Evolutionary conservation across 345 rosid genomes (phyloP), one percentile per base, ranked within the genome.

Genomic region (Moricandia moricandioides): DNA sequence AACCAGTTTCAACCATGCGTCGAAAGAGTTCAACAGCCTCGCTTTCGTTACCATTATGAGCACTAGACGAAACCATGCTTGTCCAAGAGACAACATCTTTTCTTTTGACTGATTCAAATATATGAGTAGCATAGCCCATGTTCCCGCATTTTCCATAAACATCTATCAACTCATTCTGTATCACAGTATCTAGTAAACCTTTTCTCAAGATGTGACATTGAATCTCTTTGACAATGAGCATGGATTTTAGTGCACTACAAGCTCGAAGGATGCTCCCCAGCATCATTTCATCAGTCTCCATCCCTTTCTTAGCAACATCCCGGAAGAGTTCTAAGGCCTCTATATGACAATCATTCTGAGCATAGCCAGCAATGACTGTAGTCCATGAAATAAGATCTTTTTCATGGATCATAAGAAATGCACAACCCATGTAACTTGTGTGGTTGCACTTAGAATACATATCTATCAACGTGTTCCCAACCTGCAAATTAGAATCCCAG

Each of bases 61-160:
- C 87, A 82, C 85, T 86, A 35, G 88, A 85, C 27, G 92, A 89
- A 62, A 93, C 86, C 86, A 89, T 84, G 94, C 94, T 91, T 52
- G 97, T 93, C 98, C 96, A 93, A 63, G 96, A 87, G 63, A 91
- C 88, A 43, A 83, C 76, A 85, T 94, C 95, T 80, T 89, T 87
- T n/a, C 62, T 43, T 77, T 84, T 75, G 49, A 85, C 75, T n/a
- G 70, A 82, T 60, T 84, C 80, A 73, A 94, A 88, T 70, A 82
- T 70, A 61, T 67, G 85, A 80, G 82, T 70, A 21, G 95, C 91
- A 80, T 89, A 87, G 68, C 75, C 82, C 55, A 84, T 71, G 78
- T 79, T 71, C 70, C 85, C 79, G 67, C 91, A 86, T 62, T 78
- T 86, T 68, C 95, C 97, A 54, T 91, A 94, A 59, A 81, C 86